A percentile compares a stretch with the other conserved stretches of the same genome.
Conservation (phyloP, 73 alveolate genomes). For the Breviolum minutum region DNA sequence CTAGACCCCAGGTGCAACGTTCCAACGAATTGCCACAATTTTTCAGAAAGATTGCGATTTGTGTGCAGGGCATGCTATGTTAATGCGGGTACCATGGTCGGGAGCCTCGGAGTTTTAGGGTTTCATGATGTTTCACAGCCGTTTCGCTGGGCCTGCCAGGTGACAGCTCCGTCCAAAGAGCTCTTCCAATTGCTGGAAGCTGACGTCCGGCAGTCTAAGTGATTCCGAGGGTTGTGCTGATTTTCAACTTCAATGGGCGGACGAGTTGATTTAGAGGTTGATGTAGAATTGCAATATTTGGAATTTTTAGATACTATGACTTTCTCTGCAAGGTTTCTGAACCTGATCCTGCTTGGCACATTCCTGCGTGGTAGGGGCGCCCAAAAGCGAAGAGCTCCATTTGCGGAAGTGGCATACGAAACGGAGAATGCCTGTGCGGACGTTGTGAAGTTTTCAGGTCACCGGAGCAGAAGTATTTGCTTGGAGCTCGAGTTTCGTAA, state of each 20-base stretch:
- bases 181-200: constrained; percentile 66
- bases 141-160: not conserved
- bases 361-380: constrained; percentile 19
- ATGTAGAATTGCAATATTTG: no score
- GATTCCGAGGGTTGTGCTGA: not conserved
- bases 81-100: constrained; percentile 80
- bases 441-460: not conserved
- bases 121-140: not conserved
- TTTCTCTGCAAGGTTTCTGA: not conserved
- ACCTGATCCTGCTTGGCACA: constrained; percentile 70
- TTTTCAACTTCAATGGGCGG: no score
- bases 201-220: not conserved
- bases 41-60: not conserved
- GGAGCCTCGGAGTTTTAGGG: not conserved
- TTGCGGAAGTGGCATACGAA: not conserved
- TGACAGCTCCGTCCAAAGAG: constrained; percentile 71
- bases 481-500: not conserved
- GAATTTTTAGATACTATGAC: not conserved
- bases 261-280: no score
- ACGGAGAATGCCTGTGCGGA: not conserved
- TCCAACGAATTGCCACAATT: not conserved
- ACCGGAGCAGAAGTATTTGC: constrained; percentile 73
- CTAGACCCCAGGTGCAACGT: not conserved
- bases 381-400: not conserved
- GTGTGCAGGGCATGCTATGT: constrained; percentile 25